Percentiles rank a stretch among this genome's conserved stretches.
These are phyloP conservation scores for Camellia oleifera DNA, from an alignment of 179 eudicot species.

Conservation along the genomic window DNA sequence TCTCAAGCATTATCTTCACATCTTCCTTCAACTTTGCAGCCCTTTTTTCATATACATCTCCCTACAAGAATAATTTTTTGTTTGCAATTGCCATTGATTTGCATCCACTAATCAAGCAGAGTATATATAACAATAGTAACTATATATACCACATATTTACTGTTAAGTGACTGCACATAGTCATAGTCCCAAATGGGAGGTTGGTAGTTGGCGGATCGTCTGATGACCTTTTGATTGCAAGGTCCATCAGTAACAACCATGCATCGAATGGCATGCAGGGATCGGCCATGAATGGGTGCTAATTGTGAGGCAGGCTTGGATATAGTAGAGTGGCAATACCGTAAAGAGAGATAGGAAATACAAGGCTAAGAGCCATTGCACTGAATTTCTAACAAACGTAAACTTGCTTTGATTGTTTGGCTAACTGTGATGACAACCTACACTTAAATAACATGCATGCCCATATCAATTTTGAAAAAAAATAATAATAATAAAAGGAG, in stretches of 20 bases:
- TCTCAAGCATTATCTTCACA: constrained; percentile 20
- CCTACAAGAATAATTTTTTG: constrained; percentile 9
- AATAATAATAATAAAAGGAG: too few species aligned
- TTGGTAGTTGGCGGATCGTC: constrained; percentile 29
- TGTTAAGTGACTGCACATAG: constrained; percentile 17
- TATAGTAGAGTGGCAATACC: too few species aligned
- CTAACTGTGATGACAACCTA: too few species aligned
- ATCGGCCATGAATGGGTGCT: not conserved
- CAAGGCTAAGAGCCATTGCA: too few species aligned
- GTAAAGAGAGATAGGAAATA: too few species aligned
- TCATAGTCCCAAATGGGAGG: constrained; percentile 21
- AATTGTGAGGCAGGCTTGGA: not conserved
- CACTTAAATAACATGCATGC: too few species aligned
- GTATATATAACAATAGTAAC: not conserved
- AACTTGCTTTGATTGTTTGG: too few species aligned
- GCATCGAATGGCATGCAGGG: not conserved
- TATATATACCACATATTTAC: constrained; percentile 16
- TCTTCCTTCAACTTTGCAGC: constrained; percentile 15
- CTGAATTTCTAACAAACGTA: too few species aligned
- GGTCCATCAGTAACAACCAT: not conserved
- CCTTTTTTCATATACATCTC: constrained; percentile 3
- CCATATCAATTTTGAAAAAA: too few species aligned
- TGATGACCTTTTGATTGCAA: not conserved
- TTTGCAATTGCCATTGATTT: not conserved
- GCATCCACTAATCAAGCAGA: not conserved